Evolutionary conservation across 1,284 basidiomycete genomes (phyloP), one percentile per base, ranked within the genome.

Genomic region (Ganoderma resinaceum): DNA sequence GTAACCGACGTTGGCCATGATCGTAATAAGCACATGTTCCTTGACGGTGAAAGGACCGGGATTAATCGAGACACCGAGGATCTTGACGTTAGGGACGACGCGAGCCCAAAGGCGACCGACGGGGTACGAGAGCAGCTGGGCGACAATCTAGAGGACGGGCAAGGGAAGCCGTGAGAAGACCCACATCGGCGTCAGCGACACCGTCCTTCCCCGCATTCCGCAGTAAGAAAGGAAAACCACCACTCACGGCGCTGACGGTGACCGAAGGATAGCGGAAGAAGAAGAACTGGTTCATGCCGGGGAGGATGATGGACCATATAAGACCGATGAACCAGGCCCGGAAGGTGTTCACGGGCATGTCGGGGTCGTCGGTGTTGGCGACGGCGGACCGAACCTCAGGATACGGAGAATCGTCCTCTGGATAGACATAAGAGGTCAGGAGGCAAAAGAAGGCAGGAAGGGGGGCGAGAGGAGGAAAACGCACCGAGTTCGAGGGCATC

Each of bases 351-450:
- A 81, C 83, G 2, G 90, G 90, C 75, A 92, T 89, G 37, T 80
- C 78, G 9, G 85, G 84, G 76, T 93, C 90, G 73, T 94, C 91
- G 2, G 87, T 89, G 76, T 92, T 91, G 42, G 90, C 87, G 26
- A 94, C 92, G 31, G 91, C 91, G n/a, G 91, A 91, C 46, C 93
- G 88, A 26, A 94, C 92, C 76, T 93, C 91, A 2, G 91, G 91
- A 76, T 94, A 94, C 0, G 87, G 88, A 0, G 87, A 89, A 69
- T 89, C 87, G 64, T 87, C 85, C 75, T 87, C 85, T 78, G 67
- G 2, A 31, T 23, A 16, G 12, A 67, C 1, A 26, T 23, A 18
- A 3, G 18, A n/a, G 16, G 23, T 57, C 69, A 37, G 46, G 23
- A 68, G 68, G 26, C 14, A 23, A n/a, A 11, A 52, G 23, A 53